These are phyloP conservation scores for Bruguiera hainesii DNA, from an alignment of 441 rosid genomes.

Conservation along the genomic window DNA sequence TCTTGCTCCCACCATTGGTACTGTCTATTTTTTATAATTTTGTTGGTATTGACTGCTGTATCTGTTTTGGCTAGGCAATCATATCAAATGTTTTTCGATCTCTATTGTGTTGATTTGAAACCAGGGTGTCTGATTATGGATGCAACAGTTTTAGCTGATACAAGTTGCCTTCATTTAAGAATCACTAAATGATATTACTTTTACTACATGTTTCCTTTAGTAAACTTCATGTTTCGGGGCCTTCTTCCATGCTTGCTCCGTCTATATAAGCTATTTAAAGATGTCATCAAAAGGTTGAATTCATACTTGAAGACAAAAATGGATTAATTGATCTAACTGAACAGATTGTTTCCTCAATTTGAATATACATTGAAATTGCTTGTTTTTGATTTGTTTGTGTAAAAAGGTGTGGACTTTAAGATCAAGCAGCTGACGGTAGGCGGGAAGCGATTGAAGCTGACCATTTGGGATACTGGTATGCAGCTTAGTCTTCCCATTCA, in stretches of 20 bases:
- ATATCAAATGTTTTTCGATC: conserved; percentile 21
- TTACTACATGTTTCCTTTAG: neutral
- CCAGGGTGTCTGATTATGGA: no score
- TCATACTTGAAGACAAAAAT: no score
- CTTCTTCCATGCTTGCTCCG: no score
- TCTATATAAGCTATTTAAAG: no score
- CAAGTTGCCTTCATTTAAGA: neutral
- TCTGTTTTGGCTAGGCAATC: conserved; percentile 8
- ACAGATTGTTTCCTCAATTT: neutral
- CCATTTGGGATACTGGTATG: conserved; percentile 98
- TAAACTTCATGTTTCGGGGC: neutral
- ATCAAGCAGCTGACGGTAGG: conserved; percentile 77
- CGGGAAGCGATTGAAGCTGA: conserved; percentile 82
- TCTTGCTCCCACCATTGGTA: conserved; percentile 65
- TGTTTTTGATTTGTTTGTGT: conserved; percentile 4
- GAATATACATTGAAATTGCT: conserved; percentile 5
- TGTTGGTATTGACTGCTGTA: neutral
- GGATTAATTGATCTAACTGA: neutral
- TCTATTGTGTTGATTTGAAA: neutral
- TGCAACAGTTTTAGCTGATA: neutral
- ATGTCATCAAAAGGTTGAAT: no score
- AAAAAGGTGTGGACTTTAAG: conserved; percentile 92
- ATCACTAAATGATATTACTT: neutral
- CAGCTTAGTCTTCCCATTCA: neutral
- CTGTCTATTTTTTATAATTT: neutral